phyloP scores from a whole-genome alignment of 495 filamentous ascomycete species.

The Aspergillus bertholletiae region DNA sequence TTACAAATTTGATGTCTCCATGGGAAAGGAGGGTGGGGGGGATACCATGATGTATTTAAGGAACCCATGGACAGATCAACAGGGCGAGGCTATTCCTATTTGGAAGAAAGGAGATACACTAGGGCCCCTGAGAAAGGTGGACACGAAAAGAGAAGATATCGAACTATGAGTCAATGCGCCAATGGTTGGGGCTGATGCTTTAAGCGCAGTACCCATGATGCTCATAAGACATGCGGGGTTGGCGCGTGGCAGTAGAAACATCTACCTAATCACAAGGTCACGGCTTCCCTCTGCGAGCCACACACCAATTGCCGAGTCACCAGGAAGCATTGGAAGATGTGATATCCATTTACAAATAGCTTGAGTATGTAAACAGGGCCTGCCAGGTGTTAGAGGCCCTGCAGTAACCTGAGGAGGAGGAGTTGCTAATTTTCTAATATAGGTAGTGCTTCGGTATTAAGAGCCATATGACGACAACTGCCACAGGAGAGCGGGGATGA shows the following conservation, averaged over 20 bases:
- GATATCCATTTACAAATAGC: background rate
- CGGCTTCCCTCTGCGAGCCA: background rate
- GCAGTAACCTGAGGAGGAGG: too few relatives aligned
- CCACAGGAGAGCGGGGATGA: constrained; percentile 14
- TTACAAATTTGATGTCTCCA: background rate
- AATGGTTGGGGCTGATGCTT: constrained; percentile 19
- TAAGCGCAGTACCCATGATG: constrained; percentile 11
- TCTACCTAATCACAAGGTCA: background rate
- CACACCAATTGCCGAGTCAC: constrained; percentile 3
- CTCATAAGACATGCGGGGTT: constrained; percentile 26
- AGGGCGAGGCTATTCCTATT: background rate
- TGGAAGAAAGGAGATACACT: background rate
- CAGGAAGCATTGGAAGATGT: background rate
- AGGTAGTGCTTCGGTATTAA: too few relatives aligned
- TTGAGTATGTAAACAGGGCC: background rate
- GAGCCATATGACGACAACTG: constrained; percentile 22
- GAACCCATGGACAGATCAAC: background rate
- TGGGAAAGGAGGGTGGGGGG: background rate
- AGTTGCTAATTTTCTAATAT: background rate
- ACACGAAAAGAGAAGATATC: constrained; percentile 5
- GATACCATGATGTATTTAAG: background rate
- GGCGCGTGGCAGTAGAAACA: constrained; percentile 18
- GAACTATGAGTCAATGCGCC: constrained; percentile 26
- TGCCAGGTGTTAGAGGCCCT: background rate
- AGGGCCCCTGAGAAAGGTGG: background rate